phyloP scores from a whole-genome alignment of 768 basidiomycete genomes.

The Boletales sp. region DNA sequence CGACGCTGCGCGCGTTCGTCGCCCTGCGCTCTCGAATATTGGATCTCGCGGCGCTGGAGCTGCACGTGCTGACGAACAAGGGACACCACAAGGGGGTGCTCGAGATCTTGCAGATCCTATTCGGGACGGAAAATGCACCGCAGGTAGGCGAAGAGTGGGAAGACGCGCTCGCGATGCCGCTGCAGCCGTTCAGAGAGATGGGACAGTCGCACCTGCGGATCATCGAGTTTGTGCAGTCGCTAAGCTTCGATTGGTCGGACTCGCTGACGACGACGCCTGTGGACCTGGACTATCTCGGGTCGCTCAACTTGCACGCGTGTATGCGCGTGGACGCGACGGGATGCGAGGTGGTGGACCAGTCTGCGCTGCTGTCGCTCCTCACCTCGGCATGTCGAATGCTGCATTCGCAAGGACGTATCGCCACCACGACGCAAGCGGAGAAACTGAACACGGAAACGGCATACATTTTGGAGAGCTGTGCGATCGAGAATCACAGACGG shows the following conservation, averaged over 20 bases:
- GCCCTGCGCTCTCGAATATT: slow-evolving; percentile 81
- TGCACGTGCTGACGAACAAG: slow-evolving; percentile 80
- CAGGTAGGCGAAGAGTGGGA: slow-evolving; percentile 40
- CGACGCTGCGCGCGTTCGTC: slow-evolving; percentile 71
- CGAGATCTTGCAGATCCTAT: slow-evolving; percentile 77
- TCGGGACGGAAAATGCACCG: slow-evolving; percentile 58
- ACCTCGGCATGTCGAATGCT: slow-evolving; percentile 54
- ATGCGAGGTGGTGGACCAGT: slow-evolving; percentile 80
- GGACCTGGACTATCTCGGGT: slow-evolving; percentile 60
- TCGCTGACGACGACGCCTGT: slow-evolving; percentile 54
- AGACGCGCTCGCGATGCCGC: slow-evolving; percentile 32
- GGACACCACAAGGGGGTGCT: slow-evolving; percentile 69
- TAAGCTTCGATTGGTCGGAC: slow-evolving; percentile 89
- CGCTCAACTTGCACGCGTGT: slow-evolving; percentile 68
- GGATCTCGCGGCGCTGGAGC: slow-evolving; percentile 81
- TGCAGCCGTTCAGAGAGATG: slow-evolving; percentile 62
- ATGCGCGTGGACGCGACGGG: slow-evolving; percentile 63
- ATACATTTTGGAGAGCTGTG: slow-evolving; percentile 81
- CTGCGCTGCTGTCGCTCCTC: slow-evolving; percentile 68
- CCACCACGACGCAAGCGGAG: slow-evolving; percentile 59
- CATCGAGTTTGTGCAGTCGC: slow-evolving; percentile 82
- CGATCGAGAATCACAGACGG: slow-evolving; percentile 83
- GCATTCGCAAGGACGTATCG: slow-evolving; percentile 63
- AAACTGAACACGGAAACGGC: slow-evolving; percentile 64
- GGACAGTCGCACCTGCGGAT: slow-evolving; percentile 83